Evolutionary conservation across 1,284 basidiomycete species (phyloP).

Genomic region (Cyathus olla): DNA sequence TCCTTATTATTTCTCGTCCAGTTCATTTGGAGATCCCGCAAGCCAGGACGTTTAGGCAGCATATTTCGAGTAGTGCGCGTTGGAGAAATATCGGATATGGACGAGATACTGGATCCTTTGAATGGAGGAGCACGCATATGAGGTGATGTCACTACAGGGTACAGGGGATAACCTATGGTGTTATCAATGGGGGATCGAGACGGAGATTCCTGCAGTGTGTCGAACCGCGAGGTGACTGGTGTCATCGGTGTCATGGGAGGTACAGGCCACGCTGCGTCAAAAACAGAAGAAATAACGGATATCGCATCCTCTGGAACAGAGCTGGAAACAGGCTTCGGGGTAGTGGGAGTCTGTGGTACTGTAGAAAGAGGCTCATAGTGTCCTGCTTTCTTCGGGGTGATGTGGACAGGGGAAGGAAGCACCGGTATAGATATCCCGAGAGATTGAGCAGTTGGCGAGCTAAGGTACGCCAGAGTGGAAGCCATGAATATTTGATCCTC

Average conservation of each 20-base stretch:
- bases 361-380: not conserved
- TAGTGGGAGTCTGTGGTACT: not conserved
- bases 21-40: not conserved
- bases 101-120: not conserved
- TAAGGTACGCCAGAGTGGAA: slow-evolving; percentile 60
- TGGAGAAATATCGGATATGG: not conserved
- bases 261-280: not conserved
- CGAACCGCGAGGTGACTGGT: not conserved
- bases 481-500: slow-evolving; percentile 55
- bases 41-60: not conserved
- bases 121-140: not conserved
- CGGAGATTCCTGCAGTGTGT: not conserved
- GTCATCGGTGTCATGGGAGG: not conserved
- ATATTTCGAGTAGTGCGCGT: not conserved
- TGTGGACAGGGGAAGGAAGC: slow-evolving; percentile 4
- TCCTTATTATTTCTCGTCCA: not conserved
- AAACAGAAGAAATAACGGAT: not conserved
- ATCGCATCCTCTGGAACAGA: not conserved
- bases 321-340: not conserved
- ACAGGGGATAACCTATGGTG: not conserved
- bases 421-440: slow-evolving; percentile 42
- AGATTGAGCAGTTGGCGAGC: slow-evolving; percentile 48
- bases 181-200: not conserved
- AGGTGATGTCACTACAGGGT: not conserved
- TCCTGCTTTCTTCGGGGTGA: not conserved